Conservation (phyloP, 2,329 filamentous ascomycete species). For the Trichoderma simmonsii region DNA sequence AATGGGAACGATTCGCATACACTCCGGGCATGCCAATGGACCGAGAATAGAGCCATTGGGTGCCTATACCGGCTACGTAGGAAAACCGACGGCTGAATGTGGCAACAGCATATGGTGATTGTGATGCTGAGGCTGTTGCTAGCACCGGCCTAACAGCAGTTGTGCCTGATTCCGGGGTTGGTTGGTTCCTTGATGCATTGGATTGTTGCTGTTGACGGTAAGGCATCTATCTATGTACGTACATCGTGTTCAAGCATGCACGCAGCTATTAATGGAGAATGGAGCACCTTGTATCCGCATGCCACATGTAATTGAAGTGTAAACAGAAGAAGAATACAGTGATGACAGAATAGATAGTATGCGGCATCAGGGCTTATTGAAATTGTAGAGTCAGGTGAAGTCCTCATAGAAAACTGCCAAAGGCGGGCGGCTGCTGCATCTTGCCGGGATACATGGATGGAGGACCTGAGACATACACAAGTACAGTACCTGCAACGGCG, state of each 20-base stretch:
- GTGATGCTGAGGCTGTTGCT: not conserved
- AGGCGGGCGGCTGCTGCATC: too few species aligned
- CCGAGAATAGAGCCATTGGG: not conserved
- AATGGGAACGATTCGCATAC: not conserved
- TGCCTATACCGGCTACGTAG: not conserved
- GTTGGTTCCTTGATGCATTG: not conserved
- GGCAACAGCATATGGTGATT: not conserved
- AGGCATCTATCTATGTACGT: not conserved
- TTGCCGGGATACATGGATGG: too few species aligned
- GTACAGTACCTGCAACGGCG: not conserved
- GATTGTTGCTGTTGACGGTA: not conserved
- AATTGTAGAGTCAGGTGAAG: not conserved
- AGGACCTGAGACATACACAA: not conserved
- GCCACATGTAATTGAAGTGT: not conserved
- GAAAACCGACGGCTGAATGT: constrained; percentile 2
- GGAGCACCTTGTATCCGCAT: not conserved
- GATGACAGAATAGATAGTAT: not conserved
- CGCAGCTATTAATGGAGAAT: not conserved
- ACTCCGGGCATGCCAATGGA: not conserved
- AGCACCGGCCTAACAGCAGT: not conserved
- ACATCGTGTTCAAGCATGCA: not conserved
- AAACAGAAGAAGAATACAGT: not conserved
- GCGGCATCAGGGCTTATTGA: not conserved
- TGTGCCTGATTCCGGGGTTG: not conserved
- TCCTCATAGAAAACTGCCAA: not conserved